Base-by-base conservation (phyloP, 768 basidiomycete genomes). In the Paxillus ammoniavirescens region DNA sequence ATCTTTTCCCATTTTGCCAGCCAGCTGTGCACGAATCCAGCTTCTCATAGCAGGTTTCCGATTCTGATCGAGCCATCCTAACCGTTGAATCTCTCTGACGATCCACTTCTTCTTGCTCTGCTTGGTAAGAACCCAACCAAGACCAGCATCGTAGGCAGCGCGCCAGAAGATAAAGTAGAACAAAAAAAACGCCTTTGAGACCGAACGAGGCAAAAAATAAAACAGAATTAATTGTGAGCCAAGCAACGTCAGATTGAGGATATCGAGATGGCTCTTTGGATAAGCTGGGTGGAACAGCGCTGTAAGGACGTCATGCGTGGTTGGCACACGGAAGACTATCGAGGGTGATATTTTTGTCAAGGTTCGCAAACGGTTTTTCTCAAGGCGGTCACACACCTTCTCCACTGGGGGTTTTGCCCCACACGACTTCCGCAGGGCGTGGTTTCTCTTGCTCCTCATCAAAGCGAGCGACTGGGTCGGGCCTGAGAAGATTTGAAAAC, bases 101-200 rank as follows among this genome's bases (percentile, higher is more conserved):
- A 99, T 91, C 90, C 93, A 98, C 63, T 83, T 88, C 73, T 84
- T 86, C 76, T 96, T 95, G 77, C 93, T 96, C 73, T 99, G 97
- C 68, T 91, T 89, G 9, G 92, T 92, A 53, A 99, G 77, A 10
- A 98, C 82, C 86, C 89, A 97, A 0, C 94, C 97, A 43, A 99
- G 81, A 0, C 96, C 96, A 31, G 82, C 87, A 69, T 99, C 91
- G 66, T 99, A 99, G 9, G 91, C 87, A 4, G 82, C 79, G 2
- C 97, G 77, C 93, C 95, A 99, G 69, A 98, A 91, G 9, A 84
- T 84, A 65, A 99, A 98, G 71, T 95, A 96, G 55, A 89, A 53
- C 21, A 94, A 72, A 77, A 98, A 98, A 72, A 98, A 90, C 8
- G 79, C 50, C 48, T 77, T 79, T 0, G 83, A 68, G 2, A 73